A percentile compares a stretch with the other conserved stretches of the same genome.
These are phyloP conservation scores for Cyanodermella asteris DNA, from an alignment of 2,329 filamentous ascomycete species.

Conservation along the genomic window DNA sequence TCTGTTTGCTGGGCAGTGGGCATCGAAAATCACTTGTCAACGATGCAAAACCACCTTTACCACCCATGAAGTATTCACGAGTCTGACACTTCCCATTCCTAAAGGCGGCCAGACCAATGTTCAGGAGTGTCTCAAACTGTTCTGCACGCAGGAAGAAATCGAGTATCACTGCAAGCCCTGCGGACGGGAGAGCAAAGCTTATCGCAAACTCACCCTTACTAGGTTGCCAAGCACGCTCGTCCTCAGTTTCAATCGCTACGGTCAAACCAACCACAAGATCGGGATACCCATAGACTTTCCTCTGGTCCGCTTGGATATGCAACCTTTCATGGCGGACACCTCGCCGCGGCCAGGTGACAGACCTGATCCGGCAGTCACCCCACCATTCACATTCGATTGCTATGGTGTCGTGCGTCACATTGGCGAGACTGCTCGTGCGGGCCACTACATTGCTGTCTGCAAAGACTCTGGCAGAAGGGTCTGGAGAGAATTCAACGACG, in stretches of 20 bases:
- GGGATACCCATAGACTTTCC: slow-evolving; percentile 55
- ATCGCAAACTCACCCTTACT: slow-evolving; percentile 51
- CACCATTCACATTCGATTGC: slow-evolving; percentile 56
- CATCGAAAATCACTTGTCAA: slow-evolving; percentile 37
- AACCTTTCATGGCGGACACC: slow-evolving; percentile 34
- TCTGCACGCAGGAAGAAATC: slow-evolving; percentile 45
- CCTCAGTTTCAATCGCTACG: slow-evolving; percentile 53
- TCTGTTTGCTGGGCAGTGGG: slow-evolving; percentile 55
- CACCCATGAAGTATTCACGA: slow-evolving; percentile 49
- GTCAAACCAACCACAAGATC: slow-evolving; percentile 41
- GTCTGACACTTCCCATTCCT: slow-evolving; percentile 48
- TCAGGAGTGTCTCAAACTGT: slow-evolving; percentile 47
- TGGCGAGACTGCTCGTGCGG: slow-evolving; percentile 43
- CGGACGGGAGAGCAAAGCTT: slow-evolving; percentile 41
- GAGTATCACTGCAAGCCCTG: slow-evolving; percentile 49
- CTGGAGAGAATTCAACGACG: slow-evolving; percentile 42
- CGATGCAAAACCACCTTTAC: slow-evolving; percentile 41
- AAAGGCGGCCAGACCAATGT: slow-evolving; percentile 36
- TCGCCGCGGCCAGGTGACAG: slow-evolving; percentile 13
- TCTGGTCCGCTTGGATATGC: slow-evolving; percentile 44
- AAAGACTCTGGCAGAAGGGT: slow-evolving; percentile 34
- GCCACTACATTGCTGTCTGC: slow-evolving; percentile 61
- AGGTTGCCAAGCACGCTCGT: slow-evolving; percentile 62
- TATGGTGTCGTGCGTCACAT: slow-evolving; percentile 68
- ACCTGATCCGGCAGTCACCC: slow-evolving; percentile 19